Evolutionary conservation across 2,329 filamentous ascomycete species (phyloP), one percentile per base, ranked within the genome.

Genomic region (Pseudohalonectria lignicola): DNA sequence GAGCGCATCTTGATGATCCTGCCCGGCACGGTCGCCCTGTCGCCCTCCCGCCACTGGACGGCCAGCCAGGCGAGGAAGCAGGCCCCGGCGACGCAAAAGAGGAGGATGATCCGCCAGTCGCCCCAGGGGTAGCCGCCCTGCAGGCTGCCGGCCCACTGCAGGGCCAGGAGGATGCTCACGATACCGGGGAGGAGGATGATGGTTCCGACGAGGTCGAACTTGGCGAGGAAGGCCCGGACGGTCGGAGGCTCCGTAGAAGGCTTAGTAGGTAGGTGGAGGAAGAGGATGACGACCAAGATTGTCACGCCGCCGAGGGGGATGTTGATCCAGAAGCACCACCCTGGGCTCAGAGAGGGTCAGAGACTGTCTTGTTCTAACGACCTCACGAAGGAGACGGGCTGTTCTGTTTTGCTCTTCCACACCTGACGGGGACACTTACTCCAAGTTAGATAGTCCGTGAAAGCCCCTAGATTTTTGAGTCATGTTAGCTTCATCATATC

Each of bases 91-190:
- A 60, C 34, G 23, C 53, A 49, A 13, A 63, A 53, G 11, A 64
- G 50, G 15, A 54, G 45, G 31, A 65, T 57, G 39, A 63, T 54
- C 26, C 59, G 53, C 43, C 54, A 59, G 41, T 43, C 52, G 36
- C 43, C 46, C 61, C 62, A 66, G 2, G 49, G 43, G 39, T 64
- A 62, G 10, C 26, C 26, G n/a, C n/a, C n/a, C n/a, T n/a, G n/a
- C 13, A 47, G 51, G 13, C 51, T 58, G 25, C 61, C 63, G 41
- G 60, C 62, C 65, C 65, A 71, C 43, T 69, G 62, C 15, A 72
- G 53, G 4, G 66, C 66, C 7, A 72, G 52, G 3, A 71, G 49
- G 9, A 69, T 56, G 39, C 60, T 67, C 38, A 67, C 53, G 17
- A 66, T 60, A 17, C 57, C 45, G n/a, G 40, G 36, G 13, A 44